Conservation (phyloP, 2,329 filamentous ascomycete genomes). For the Davidsoniella eucalypti region DNA sequence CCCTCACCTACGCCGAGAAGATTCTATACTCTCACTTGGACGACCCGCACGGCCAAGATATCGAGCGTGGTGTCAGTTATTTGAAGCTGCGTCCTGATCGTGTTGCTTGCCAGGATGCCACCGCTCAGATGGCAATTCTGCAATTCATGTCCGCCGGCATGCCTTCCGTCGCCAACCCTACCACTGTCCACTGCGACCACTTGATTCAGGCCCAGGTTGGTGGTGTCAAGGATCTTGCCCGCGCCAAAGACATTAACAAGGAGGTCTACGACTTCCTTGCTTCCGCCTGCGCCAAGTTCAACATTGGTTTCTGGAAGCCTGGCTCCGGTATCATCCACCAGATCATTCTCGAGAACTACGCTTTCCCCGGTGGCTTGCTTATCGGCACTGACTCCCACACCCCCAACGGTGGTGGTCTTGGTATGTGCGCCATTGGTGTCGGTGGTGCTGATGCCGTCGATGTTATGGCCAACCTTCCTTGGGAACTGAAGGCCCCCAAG, state of each 20-base stretch:
- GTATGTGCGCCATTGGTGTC: constrained; percentile 88
- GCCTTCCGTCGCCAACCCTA: constrained; percentile 84
- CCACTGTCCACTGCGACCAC: constrained; percentile 97
- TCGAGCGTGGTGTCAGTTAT: constrained; percentile 89
- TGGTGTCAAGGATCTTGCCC: constrained; percentile 80
- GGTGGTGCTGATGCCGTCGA: constrained; percentile 97
- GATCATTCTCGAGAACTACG: constrained; percentile 96
- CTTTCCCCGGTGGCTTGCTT: constrained; percentile 93
- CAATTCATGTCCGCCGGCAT: constrained; percentile 99
- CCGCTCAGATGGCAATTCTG: constrained; percentile 97
- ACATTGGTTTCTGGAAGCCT: constrained; percentile 99
- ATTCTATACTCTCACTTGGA: constrained; percentile 98
- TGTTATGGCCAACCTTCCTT: constrained; percentile 92
- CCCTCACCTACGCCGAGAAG: constrained; percentile 93
- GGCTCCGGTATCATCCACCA: constrained; percentile 99
- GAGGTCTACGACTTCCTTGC: constrained; percentile 98
- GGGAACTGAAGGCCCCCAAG: constrained; percentile 97
- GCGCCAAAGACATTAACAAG: constrained; percentile 90
- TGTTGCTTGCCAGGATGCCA: constrained; percentile 98
- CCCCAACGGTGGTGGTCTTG: constrained; percentile 89
- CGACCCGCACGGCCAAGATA: constrained; percentile 89
- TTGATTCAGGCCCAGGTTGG: constrained; percentile 96
- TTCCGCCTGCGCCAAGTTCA: constrained; percentile 91
- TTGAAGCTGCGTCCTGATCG: constrained; percentile 92
- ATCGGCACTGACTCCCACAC: constrained; percentile 98